Percentiles rank a stretch among this genome's conserved stretches.
These are phyloP conservation scores for Alternaria alternata DNA, from an alignment of 2,329 filamentous ascomycete genomes.

Conservation along the genomic window DNA sequence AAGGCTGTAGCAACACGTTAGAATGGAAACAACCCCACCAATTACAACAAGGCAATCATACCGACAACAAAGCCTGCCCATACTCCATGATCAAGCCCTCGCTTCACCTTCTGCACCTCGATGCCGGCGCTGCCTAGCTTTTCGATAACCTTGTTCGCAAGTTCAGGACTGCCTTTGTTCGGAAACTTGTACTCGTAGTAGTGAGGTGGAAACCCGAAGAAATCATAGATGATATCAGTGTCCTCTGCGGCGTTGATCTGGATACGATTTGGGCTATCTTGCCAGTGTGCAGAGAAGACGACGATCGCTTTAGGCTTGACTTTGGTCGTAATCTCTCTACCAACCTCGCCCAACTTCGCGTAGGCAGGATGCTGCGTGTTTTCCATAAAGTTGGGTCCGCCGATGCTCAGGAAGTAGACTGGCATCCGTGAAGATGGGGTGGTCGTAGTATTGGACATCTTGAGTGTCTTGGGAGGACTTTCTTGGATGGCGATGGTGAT, in stretches of 20 bases:
- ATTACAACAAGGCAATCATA: background rate
- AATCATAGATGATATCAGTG: background rate
- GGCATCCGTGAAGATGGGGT: background rate
- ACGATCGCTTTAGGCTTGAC: background rate
- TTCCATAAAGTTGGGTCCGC: background rate
- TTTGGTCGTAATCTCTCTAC: background rate
- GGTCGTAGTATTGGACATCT: background rate
- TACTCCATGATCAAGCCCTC: background rate
- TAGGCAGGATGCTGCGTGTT: background rate
- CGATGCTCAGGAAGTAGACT: background rate
- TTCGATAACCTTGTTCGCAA: background rate
- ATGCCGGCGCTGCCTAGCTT: background rate
- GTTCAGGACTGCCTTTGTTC: background rate
- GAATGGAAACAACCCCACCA: background rate
- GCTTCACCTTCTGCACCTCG: background rate
- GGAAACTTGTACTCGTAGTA: background rate
- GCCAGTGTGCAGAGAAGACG: background rate
- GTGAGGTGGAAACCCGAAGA: background rate
- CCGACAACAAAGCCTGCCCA: background rate
- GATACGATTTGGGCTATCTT: background rate
- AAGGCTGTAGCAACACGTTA: background rate
- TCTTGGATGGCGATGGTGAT: background rate
- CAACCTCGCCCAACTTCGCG: background rate
- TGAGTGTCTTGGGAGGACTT: background rate
- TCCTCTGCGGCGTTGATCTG: background rate